phyloP scores from a whole-genome alignment of 2,329 filamentous ascomycete genomes.

The Dothideomycetes sp. region DNA sequence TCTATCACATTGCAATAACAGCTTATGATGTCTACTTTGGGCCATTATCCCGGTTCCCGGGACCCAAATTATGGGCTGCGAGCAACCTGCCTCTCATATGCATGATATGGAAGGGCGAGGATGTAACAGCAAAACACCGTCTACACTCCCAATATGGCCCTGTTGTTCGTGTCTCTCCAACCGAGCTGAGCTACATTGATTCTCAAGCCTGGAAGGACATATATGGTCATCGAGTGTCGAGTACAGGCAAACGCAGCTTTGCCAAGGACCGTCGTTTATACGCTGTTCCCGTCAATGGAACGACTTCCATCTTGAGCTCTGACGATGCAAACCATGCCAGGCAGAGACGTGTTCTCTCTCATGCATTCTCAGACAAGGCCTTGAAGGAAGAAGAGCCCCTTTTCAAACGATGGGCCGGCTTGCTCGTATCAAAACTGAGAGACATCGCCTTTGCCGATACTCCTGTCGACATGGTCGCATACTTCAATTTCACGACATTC shows the following conservation, averaged over 20 bases:
- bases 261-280: conserved; percentile 20
- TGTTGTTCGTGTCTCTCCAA: conserved; percentile 39
- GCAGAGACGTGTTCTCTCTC: conserved; percentile 30
- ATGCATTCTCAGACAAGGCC: conserved; percentile 34
- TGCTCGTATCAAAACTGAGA: conserved; percentile 31
- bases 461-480: conserved; percentile 21
- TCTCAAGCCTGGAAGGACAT: conserved; percentile 36
- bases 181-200: conserved; percentile 39
- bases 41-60: conserved; percentile 35
- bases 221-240: conserved; percentile 9
- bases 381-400: conserved; percentile 32
- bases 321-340: conserved; percentile 32
- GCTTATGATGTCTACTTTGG: conserved; percentile 36
- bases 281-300: conserved; percentile 15
- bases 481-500: conserved; percentile 25
- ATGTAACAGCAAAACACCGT: conserved; percentile 13
- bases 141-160: conserved; percentile 36
- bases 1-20: neutral
- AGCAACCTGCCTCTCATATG: conserved; percentile 23
- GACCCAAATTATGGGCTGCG: conserved; percentile 29
- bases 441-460: conserved; percentile 27
- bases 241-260: conserved; percentile 18
- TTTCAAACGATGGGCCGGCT: conserved; percentile 32
- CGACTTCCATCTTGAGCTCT: conserved; percentile 18
- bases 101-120: conserved; percentile 13